phyloP scores from a whole-genome alignment of 1,284 basidiomycete genomes.

The Rhodotorula glutinis region DNA sequence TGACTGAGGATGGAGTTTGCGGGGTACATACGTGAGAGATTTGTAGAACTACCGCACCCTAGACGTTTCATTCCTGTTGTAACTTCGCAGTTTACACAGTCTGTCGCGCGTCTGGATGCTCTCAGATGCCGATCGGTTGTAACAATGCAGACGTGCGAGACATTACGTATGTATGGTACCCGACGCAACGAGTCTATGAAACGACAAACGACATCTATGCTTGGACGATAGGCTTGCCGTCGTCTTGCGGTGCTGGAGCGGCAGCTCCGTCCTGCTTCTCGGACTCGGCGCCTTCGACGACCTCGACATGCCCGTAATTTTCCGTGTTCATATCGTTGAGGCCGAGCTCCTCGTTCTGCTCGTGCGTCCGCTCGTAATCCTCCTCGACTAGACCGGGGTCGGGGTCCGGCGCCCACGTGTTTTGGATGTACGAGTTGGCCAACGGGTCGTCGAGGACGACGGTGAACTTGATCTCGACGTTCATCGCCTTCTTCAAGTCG shows the following conservation, averaged over 20 bases:
- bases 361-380: conserved; percentile 75
- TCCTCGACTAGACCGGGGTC: conserved; percentile 59
- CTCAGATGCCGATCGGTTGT: too few relatives aligned
- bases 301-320: conserved; percentile 57
- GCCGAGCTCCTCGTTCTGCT: conserved; percentile 94
- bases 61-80: neutral
- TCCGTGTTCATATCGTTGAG: conserved; percentile 96
- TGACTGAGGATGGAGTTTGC: too few relatives aligned
- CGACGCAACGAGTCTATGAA: neutral
- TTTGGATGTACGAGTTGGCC: conserved; percentile 94
- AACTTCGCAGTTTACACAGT: too few relatives aligned
- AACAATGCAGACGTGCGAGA: too few relatives aligned
- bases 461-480: conserved; percentile 74
- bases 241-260: neutral
- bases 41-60: too few relatives aligned
- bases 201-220: neutral
- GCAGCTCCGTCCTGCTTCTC: neutral
- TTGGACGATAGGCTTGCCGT: neutral
- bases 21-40: neutral
- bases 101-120: too few relatives aligned
- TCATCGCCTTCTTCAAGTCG: conserved; percentile 76
- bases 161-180: too few relatives aligned
- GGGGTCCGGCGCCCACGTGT: conserved; percentile 60
- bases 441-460: conserved; percentile 93
- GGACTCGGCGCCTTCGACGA: neutral